Conservation (phyloP, 106 monocot species). For the Dioscorea dumetorum region DNA sequence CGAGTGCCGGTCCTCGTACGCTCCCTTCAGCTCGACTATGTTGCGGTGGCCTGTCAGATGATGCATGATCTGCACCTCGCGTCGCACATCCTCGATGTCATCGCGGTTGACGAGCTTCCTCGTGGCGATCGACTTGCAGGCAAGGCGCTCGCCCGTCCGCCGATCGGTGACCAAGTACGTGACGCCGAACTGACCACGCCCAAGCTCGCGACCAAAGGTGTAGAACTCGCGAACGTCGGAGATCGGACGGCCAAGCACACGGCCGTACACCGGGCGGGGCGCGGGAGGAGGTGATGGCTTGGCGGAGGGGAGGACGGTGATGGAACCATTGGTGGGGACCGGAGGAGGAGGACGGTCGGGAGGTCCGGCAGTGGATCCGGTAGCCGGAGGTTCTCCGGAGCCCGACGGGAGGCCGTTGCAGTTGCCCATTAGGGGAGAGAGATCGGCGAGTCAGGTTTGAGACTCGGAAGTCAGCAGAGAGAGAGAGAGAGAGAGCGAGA, state of each 20-base stretch:
- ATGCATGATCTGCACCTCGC: constrained; percentile 84
- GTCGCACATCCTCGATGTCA: constrained; percentile 52
- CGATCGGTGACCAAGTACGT: constrained; percentile 48
- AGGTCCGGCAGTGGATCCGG: not conserved
- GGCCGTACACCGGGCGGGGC: constrained; percentile 17
- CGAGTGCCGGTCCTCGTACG: constrained; percentile 63
- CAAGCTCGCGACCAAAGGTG: constrained; percentile 56
- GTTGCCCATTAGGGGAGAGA: not conserved
- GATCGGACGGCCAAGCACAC: constrained; percentile 44
- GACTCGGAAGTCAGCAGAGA: not conserved
- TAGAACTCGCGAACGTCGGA: constrained; percentile 48
- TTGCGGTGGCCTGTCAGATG: constrained; percentile 66
- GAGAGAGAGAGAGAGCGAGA: not conserved
- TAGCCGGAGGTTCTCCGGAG: not conserved
- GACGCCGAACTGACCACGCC: constrained; percentile 63
- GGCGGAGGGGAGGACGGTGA: not conserved
- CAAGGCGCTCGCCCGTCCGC: constrained; percentile 29
- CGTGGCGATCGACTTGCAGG: constrained; percentile 70
- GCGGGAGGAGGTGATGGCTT: not conserved
- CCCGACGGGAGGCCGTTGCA: not conserved
- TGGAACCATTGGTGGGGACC: not conserved
- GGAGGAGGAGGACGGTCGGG: constrained; percentile 1
- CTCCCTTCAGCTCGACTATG: constrained; percentile 61
- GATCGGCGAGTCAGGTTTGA: not conserved
- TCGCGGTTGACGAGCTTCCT: constrained; percentile 44